phyloP scores from a whole-genome alignment of 345 rosid species.

The Eucalyptus tenuipes region DNA sequence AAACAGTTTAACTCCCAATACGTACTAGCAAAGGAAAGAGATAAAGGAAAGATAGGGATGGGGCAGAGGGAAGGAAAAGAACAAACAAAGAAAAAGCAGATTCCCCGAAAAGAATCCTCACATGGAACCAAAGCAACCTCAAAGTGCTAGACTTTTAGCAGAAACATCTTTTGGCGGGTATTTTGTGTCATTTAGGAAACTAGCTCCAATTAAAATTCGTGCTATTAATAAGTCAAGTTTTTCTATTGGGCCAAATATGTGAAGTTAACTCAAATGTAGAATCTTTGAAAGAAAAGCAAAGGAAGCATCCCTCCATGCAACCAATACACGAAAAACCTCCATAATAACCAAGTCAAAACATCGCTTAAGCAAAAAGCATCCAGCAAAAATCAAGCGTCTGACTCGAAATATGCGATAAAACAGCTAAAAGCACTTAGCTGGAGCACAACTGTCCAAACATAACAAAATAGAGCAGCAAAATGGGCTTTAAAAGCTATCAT shows the following conservation, averaged over 20 bases:
- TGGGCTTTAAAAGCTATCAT: not conserved
- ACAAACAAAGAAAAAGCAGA: slow-evolving; percentile 8
- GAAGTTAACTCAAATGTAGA: slow-evolving; percentile 3
- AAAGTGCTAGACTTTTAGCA: slow-evolving; percentile 25
- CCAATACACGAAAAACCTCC: not conserved
- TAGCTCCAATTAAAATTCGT: slow-evolving; percentile 4
- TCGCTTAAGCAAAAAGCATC: not conserved
- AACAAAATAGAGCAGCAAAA: not conserved
- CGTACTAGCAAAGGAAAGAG: not conserved
- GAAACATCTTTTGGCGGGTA: slow-evolving; percentile 40
- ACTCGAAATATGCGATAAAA: not conserved
- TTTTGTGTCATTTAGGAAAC: slow-evolving; percentile 1
- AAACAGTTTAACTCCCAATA: not conserved
- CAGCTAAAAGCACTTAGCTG: not conserved
- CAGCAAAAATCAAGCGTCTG: not conserved
- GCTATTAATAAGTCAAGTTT: not conserved
- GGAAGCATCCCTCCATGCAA: not conserved
- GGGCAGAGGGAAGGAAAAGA: slow-evolving; percentile 34
- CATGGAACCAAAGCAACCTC: slow-evolving; percentile 50
- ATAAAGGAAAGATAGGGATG: slow-evolving; percentile 14
- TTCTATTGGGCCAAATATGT: not conserved
- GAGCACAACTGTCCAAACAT: not conserved
- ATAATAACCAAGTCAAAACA: not conserved
- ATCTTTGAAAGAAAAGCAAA: not conserved
- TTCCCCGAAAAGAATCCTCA: slow-evolving; percentile 37